Evolutionary conservation across 176 grass and related monocot genomes (phyloP).

Genomic region (Triticum dicoccoides): DNA sequence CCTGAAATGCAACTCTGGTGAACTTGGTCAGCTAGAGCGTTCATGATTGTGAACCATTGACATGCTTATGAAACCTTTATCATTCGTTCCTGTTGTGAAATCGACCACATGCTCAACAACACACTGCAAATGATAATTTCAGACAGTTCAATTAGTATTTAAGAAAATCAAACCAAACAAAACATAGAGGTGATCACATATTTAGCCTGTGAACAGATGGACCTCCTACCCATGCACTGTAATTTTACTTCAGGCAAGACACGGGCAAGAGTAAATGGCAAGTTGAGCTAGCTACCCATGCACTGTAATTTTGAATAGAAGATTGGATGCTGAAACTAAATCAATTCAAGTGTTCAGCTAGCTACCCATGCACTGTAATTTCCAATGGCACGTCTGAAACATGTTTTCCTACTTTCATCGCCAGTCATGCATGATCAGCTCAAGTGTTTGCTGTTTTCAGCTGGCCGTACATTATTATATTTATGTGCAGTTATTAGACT

Average conservation of each 20-base stretch:
- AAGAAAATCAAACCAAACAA: constrained; percentile 26
- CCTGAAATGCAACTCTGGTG: not conserved
- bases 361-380: not conserved
- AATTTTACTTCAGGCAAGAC: no score
- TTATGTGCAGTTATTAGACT: not conserved
- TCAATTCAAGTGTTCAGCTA: no score
- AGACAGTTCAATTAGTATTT: constrained; percentile 15
- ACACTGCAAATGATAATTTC: constrained; percentile 61
- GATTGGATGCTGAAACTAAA: no score
- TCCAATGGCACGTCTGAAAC: not conserved
- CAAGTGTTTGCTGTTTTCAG: not conserved
- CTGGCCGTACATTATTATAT: not conserved
- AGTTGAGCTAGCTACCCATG: no score
- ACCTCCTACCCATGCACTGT: no score
- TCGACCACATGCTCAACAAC: constrained; percentile 69
- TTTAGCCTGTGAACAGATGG: no score
- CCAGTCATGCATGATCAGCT: not conserved
- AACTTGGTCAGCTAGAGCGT: not conserved
- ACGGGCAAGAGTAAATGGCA: no score
- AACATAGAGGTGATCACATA: not conserved
- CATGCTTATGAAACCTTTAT: constrained; percentile 42
- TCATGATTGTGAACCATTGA: constrained; percentile 46
- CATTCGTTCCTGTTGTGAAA: constrained; percentile 53
- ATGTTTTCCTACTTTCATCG: not conserved
- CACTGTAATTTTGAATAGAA: no score